Evolutionary conservation across 2,329 filamentous ascomycete species (phyloP), one percentile per base, ranked within the genome.

Genomic region (Setomelanomma holmii): DNA sequence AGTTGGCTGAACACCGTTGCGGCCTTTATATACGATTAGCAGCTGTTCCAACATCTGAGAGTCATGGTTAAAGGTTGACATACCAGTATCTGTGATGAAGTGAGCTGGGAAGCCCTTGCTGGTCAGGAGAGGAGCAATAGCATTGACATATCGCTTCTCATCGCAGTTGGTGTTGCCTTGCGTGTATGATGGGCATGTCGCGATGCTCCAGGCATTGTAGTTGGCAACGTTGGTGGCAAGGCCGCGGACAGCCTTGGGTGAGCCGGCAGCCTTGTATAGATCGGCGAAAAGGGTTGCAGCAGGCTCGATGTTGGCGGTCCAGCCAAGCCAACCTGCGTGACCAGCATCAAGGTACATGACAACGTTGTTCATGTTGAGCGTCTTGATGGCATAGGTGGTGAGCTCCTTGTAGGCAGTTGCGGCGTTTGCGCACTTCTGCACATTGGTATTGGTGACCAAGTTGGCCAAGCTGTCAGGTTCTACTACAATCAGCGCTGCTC

Each of bases 251-350:
- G 74, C 65, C 6, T 73, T 70, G 2, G 81, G 81, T 2, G 69
- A 75, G 1, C 75, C 74, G 6, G 79, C 80, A 22, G 68, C 71
- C 38, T 70, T 76, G 63, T 79, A 83, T 4, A 83, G 61, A 21
- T 71, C 22, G 2, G 67, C 78, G 61, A 77, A 82, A 5, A 82
- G 70, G 24, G 76, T 52, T 4, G 80, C 80, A 4, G 80, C 78
- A 7, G 80, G 80, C 4, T 58, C 56, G 35, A 84, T 78, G 72
- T 86, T 86, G 52, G 81, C 83, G 16, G 79, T 65, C 84, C 84
- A 86, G 61, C 84, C 84, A 24, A 87, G 77, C 85, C 84, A 87
- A 55, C 84, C 84, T 23, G 80, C 83, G 69, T 87, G 84, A 55
- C 83, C 84, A 4, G 83, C 84, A 62, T 87, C 84, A 19, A 87